Evolutionary conservation across 1,284 basidiomycete species (phyloP), one percentile per base, ranked within the genome.

Genomic region (Ustilago cynodontis): DNA sequence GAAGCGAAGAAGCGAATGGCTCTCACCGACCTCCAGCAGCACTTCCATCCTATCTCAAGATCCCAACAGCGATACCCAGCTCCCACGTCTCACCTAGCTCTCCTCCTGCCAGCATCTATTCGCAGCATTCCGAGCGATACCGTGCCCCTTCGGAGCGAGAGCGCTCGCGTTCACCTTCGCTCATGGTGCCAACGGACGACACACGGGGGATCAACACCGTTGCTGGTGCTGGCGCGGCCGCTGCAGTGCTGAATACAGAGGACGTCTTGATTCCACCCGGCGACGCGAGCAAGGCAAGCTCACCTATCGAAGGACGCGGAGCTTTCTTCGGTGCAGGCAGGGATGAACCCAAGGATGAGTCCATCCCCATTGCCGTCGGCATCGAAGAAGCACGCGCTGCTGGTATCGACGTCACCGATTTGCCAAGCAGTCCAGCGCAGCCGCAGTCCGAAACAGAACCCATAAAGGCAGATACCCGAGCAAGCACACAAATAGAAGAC

Each of bases 31-130:
- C 56, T n/a, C 66, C 59, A 2, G 56, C 71, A 14, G 77, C 84
- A 2, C 60, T 85, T 7, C 84, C 84, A 6, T 85, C 84, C 6
- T 85, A 85, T 43, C 83, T 85, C 55, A 83, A 83, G 64, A 85
- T 85, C 51, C 84, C 84, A 3, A 85, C 84, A 18, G 60, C 80
- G 13, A 84, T 85, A 20, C 83, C 83, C 22, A 80, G 82, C 64
- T 69, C 78, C 10, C 80, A 82, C 26, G 76, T 79, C 10, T 72
- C 60, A 13, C 59, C 78, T 16, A 65, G 39, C 53, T 65, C 65
- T 18, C 64, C 60, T 10, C 66, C 75, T 2, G 20, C 50, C 37
- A 66, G 70, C 58, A 52, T 66, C 51, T 72, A 77, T 35, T 70
- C 70, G 53, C 65, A 69, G 41, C 61, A 67, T n/a, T 68, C 71